Base-by-base conservation (phyloP, 441 rosid genomes). In the Gossypium davidsonii region DNA sequence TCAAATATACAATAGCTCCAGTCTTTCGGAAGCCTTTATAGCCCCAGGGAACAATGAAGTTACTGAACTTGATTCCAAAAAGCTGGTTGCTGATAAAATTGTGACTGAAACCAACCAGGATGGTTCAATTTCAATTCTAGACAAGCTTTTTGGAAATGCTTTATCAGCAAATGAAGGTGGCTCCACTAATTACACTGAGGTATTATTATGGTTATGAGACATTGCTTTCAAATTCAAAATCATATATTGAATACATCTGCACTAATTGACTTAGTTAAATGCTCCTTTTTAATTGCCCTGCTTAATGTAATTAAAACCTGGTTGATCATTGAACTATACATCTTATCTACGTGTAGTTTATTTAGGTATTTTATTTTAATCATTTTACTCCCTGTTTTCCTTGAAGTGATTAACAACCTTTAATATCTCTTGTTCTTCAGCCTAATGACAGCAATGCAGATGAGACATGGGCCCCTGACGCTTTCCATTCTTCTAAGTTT, bases 401-500 rank as follows among this genome's bases (percentile, higher is more conserved):
- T 28, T 11, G 15, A 20, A 28, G 14, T 12, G 52, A 31, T 28
- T 51, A 4, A 49, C 23, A 3, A 46, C 31, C 21, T 73, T 72
- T 56, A 72, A 67, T 66, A 21, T 69, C 12, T 62, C 73, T 55
- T 74, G 18, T 75, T 76, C 70, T 83, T 70, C 79, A 91, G 94
- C 86, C 74, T 59, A 80, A 78, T 58, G 85, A 78, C 72, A 74
- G 67, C 69, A 83, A 86, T 76, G 83, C 74, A 71, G 92, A 87
- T 72, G 93, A 84, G 56, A 52, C 67, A 12, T 72, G 65, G 82
- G 83, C 77, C 76, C 78, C 90, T 65, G 86, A 71, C 58, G 56
- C 58, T 21, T 80, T 73, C 72, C 87, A 84, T 31, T 92, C 97
- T 79, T 96, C 99, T 74, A 96, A 88, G 85, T 96, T 96, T 75